Evolutionary conservation across 2,329 filamentous ascomycete genomes (phyloP).

Genomic region (Fusarium nygamai): DNA sequence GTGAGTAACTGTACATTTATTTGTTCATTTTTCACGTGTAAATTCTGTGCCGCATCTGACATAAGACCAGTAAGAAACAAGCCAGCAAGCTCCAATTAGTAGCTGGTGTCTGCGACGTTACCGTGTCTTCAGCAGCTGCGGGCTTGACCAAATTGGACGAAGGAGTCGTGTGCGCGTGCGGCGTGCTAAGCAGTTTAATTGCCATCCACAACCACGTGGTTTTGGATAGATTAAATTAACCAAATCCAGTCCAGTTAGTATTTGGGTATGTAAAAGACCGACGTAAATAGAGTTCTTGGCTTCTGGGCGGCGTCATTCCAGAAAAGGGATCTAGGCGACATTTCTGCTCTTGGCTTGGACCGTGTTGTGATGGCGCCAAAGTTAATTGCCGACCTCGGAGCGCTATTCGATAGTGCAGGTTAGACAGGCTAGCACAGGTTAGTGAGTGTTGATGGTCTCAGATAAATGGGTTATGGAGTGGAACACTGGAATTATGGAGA

Average conservation of each 20-base stretch:
- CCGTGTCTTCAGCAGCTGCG: conserved; percentile 16
- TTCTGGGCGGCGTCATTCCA: conserved; percentile 3
- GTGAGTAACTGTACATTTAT: neutral
- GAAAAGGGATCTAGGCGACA: conserved; percentile 7
- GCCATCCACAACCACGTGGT: neutral
- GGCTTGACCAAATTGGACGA: conserved; percentile 12
- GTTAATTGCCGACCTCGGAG: conserved; percentile 2
- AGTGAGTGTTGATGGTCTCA: neutral
- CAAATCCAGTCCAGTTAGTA: neutral
- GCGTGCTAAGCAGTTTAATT: conserved; percentile 15
- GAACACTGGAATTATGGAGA: neutral
- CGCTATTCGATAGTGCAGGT: neutral
- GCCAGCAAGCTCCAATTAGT: conserved; percentile 5
- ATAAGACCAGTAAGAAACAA: conserved; percentile 7
- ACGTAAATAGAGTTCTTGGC: conserved; percentile 9
- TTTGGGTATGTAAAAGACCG: neutral
- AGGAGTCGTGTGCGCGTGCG: conserved; percentile 6
- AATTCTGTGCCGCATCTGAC: neutral
- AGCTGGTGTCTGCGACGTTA: conserved; percentile 4
- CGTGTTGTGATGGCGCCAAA: conserved; percentile 2
- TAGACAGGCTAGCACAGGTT: too few relatives aligned
- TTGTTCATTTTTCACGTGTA: neutral
- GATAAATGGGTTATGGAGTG: neutral
- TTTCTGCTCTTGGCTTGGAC: neutral
- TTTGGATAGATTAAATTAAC: neutral